Evolutionary conservation across 192 early-diverging fungal species (phyloP).

Genomic region (Backusella circina): DNA sequence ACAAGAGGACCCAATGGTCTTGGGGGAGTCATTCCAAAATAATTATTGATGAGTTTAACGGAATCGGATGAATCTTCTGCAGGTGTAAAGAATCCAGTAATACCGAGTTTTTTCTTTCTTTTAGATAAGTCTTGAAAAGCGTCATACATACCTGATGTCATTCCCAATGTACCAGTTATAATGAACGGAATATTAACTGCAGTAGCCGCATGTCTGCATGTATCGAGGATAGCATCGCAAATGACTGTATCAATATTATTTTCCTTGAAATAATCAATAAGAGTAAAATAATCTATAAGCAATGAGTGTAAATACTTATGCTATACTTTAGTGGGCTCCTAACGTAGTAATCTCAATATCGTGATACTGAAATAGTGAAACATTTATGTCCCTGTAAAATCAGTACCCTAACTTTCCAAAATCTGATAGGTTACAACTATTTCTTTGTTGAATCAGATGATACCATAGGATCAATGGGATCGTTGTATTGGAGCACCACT

Average conservation of each 20-base stretch:
- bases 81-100: background rate
- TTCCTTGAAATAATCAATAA: background rate
- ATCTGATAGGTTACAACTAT: too few species aligned
- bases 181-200: conserved; percentile 14
- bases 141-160: background rate
- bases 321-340: background rate
- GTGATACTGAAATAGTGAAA: too few species aligned
- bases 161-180: conserved; percentile 10
- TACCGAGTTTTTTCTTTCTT: background rate
- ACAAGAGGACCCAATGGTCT: conserved; percentile 22
- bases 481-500: too few species aligned
- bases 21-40: conserved; percentile 16
- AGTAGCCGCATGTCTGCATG: conserved; percentile 10
- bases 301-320: background rate
- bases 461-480: background rate
- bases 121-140: background rate
- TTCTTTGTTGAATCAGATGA: too few species aligned
- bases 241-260: background rate
- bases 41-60: conserved; percentile 23
- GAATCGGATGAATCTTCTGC: background rate
- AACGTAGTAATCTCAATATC: too few species aligned
- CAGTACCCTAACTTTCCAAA: too few species aligned
- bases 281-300: background rate
- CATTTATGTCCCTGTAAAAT: too few species aligned
- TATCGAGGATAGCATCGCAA: conserved; percentile 17